Conservation (phyloP, 768 basidiomycete species). For the Suillus subalutaceus region DNA sequence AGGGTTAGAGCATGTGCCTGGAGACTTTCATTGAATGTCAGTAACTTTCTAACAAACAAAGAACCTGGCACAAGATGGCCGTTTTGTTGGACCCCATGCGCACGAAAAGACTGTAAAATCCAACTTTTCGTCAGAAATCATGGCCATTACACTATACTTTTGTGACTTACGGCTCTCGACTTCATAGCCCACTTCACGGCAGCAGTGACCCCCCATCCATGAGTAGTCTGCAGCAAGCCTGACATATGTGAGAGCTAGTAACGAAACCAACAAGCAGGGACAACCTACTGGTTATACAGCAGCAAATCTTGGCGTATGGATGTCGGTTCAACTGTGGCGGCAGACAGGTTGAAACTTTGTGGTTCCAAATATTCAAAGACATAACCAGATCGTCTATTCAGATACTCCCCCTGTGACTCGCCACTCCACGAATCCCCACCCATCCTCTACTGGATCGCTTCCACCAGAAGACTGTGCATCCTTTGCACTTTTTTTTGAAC, state of each 20-base stretch:
- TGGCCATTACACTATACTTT: not conserved
- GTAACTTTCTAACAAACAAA: not conserved
- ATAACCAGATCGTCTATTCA: not conserved
- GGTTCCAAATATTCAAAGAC: slow-evolving; percentile 11
- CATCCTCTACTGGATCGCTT: not conserved
- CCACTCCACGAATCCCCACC: slow-evolving; percentile 11
- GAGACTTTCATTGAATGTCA: not conserved
- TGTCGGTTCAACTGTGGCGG: not conserved
- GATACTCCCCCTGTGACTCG: not conserved
- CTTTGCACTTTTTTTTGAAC: not conserved
- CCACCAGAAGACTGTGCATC: not conserved
- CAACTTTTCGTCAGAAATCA: not conserved
- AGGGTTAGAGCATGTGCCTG: not conserved
- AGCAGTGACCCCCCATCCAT: slow-evolving; percentile 7
- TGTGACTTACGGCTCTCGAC: not conserved
- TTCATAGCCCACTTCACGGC: slow-evolving; percentile 3
- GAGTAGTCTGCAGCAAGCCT: slow-evolving; percentile 9
- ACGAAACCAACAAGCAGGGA: not conserved
- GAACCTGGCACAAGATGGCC: not conserved
- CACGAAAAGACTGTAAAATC: not conserved
- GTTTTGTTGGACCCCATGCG: not conserved
- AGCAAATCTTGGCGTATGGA: slow-evolving; percentile 5
- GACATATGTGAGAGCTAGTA: not conserved
- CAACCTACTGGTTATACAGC: slow-evolving; percentile 9
- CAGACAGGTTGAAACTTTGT: not conserved